Conservation (phyloP, 2,329 filamentous ascomycete genomes). For the Colletotrichum scovillei region DNA sequence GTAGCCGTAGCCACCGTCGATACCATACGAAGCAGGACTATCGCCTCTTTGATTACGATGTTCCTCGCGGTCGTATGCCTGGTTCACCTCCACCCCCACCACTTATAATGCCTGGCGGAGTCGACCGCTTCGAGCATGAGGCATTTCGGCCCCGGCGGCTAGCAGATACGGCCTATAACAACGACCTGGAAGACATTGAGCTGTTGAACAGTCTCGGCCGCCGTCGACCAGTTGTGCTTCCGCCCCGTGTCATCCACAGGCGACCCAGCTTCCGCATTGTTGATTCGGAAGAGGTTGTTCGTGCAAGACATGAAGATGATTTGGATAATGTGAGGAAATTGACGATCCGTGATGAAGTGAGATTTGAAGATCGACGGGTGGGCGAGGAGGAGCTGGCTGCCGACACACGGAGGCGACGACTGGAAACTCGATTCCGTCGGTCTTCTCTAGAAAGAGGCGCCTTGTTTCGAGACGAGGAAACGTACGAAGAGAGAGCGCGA, state of each 20-base stretch:
- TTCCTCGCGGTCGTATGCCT: neutral
- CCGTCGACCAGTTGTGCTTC: slow-evolving; percentile 1
- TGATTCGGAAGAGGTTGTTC: slow-evolving; percentile 23
- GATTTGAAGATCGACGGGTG: slow-evolving; percentile 2
- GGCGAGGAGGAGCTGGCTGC: slow-evolving; percentile 14
- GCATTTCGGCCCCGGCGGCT: neutral
- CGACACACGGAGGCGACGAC: neutral
- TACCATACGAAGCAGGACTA: slow-evolving; percentile 25
- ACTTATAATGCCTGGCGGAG: neutral
- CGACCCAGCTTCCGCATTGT: slow-evolving; percentile 13
- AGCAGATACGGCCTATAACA: neutral
- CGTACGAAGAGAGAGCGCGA: slow-evolving; percentile 21
- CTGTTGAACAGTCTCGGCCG: slow-evolving; percentile 1
- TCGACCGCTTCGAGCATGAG: slow-evolving; percentile 13
- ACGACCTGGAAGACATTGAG: neutral
- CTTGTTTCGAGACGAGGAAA: slow-evolving; percentile 14
- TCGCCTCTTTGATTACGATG: slow-evolving; percentile 13
- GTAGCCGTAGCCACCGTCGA: slow-evolving; percentile 31
- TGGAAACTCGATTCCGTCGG: slow-evolving; percentile 28
- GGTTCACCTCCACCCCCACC: neutral
- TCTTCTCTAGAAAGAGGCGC: slow-evolving; percentile 3
- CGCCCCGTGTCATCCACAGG: slow-evolving; percentile 26
- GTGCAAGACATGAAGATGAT: slow-evolving; percentile 30
- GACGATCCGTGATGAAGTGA: slow-evolving; percentile 11
- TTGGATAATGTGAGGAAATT: slow-evolving; percentile 18